Evolutionary conservation across 2,329 filamentous ascomycete species (phyloP), one percentile per base, ranked within the genome.

Genomic region (Curvularia sp.): DNA sequence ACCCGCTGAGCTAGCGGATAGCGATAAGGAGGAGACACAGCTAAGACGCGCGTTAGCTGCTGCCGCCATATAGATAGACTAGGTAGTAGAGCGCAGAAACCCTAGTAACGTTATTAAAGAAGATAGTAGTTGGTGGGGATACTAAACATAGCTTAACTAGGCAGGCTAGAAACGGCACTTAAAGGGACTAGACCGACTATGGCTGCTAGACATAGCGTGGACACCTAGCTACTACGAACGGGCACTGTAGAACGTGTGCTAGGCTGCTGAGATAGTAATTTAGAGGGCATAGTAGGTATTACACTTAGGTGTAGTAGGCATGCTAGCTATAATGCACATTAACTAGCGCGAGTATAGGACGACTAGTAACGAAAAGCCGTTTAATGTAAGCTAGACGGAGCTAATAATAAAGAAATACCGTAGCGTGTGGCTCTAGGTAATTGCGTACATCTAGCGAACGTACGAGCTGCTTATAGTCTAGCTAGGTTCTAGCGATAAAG

Each of bases 321-420:
- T 18, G 18, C 18, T 1, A 1, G 18, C 18, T 1, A 18, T 18
- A 1, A 18, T 18, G 18, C 18, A 18, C 18, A 18, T 18, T 1
- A 18, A 18, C 18, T 1, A 1, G 18, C 18, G 18, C 18, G 18
- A 18, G 18, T 18, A 18, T 18, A 18, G 18, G 18, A 18, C 18
- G 18, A n/a, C n/a, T 60, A 10, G 44, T 60, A 53, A 57, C 13
- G 8, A 46, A 15, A 46, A 46, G 43, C 22, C 26, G 10, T 28
- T 46, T 28, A 28, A 46, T 28, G 26, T 13, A 12, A 30, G 22
- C 43, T 6, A 46, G 43, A 46, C 5, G 5, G 42, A 44, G 53
- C 52, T 49, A 35, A 57, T 43, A 1, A 60, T 60, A 20, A 49
- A 43, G 9, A 56, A 56, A 30, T 57, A 60, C 33, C 55, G 57